Conservation (phyloP, 768 basidiomycete species). For the Leucocoprinus birnbaumii region DNA sequence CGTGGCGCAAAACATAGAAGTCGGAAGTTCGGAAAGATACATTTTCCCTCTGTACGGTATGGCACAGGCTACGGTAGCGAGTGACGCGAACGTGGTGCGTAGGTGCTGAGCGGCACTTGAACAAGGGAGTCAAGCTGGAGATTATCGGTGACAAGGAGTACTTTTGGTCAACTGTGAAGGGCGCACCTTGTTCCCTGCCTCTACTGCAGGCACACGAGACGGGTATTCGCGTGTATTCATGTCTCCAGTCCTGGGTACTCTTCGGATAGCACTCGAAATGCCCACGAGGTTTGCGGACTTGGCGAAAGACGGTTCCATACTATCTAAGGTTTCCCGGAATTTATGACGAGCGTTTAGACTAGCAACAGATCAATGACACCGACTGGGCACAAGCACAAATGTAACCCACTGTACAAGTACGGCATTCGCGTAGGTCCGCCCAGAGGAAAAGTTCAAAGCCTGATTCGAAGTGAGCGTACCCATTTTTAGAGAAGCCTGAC, state of each 20-base stretch:
- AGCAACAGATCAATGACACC: background rate
- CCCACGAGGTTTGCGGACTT: background rate
- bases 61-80: background rate
- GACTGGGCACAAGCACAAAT: background rate
- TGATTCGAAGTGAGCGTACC: background rate
- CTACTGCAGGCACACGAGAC: no score
- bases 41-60: no score
- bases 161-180: no score
- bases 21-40: no score
- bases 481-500: background rate
- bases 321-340: constrained; percentile 4
- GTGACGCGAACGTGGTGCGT: background rate
- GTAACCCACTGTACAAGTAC: constrained; percentile 15
- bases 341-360: constrained; percentile 9
- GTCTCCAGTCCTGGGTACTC: background rate
- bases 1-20: no score
- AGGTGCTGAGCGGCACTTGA: background rate
- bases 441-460: constrained; percentile 17
- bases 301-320: background rate
- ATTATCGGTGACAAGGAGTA: no score
- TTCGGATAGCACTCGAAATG: background rate
- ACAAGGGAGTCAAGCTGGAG: background rate
- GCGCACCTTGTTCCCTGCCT: no score
- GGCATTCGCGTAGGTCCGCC: constrained; percentile 18
- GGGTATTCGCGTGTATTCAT: background rate